Evolutionary conservation across 371 early-diverging fungal genomes (phyloP).

Genomic region (Mucor plumbeus): DNA sequence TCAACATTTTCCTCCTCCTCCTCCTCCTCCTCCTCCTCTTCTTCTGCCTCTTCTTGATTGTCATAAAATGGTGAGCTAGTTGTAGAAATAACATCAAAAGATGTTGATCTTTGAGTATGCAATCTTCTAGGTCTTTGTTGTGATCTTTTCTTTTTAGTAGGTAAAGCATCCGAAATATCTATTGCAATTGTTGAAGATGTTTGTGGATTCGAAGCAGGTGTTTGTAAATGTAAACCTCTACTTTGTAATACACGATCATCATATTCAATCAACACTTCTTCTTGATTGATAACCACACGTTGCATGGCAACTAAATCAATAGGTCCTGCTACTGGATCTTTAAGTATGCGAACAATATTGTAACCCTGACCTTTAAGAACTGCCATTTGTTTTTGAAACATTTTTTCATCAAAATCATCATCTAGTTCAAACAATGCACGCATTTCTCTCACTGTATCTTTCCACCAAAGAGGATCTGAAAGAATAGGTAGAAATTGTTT

Average conservation of each 20-base stretch:
- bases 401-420: constrained; percentile 77
- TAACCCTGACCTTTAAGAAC: constrained; percentile 89
- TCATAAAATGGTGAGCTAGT: constrained; percentile 9
- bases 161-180: constrained; percentile 14
- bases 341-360: constrained; percentile 76
- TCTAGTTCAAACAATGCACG: constrained; percentile 70
- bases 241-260: constrained; percentile 32
- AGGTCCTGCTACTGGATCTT: constrained; percentile 60
- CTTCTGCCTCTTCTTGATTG: constrained; percentile 7
- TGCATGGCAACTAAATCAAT: constrained; percentile 62
- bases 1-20: constrained; percentile 5
- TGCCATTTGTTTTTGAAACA: constrained; percentile 83
- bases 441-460: constrained; percentile 70
- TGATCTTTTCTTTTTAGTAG: neutral
- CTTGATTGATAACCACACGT: constrained; percentile 60
- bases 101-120: constrained; percentile 45
- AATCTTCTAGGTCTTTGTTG: constrained; percentile 21
- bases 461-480: constrained; percentile 82
- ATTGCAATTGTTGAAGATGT: neutral
- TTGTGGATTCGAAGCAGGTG: constrained; percentile 1
- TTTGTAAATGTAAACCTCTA: constrained; percentile 10
- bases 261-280: constrained; percentile 55
- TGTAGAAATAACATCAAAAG: constrained; percentile 38
- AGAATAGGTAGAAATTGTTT: constrained; percentile 69
- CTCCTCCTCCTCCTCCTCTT: constrained; percentile 5